Evolutionary conservation across 495 filamentous ascomycete genomes (phyloP).

Genomic region (Parachaetomium inaequale): DNA sequence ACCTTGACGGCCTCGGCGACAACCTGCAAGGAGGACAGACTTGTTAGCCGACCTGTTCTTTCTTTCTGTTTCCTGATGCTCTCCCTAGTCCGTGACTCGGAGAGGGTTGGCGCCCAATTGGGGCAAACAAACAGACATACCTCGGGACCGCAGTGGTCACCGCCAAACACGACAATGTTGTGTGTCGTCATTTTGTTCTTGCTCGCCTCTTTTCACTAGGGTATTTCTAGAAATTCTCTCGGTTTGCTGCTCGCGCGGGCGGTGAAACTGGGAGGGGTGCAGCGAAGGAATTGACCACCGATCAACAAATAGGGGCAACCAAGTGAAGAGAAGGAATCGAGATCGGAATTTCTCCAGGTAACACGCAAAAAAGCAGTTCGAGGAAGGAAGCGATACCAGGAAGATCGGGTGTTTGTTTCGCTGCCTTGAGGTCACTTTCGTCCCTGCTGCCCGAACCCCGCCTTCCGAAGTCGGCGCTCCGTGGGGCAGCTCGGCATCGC

Average conservation of each 20-base stretch:
- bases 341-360: too few species aligned
- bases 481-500: not conserved
- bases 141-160: constrained; percentile 95
- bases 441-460: constrained; percentile 21
- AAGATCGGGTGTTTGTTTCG: not conserved
- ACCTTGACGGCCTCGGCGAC: constrained; percentile 81
- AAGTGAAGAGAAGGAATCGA: not conserved
- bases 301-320: too few species aligned
- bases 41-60: constrained; percentile 47
- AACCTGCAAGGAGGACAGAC: constrained; percentile 46
- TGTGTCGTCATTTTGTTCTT: constrained; percentile 55
- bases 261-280: too few species aligned
- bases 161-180: constrained; percentile 68
- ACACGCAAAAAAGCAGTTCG: too few species aligned
- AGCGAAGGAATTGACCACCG: too few species aligned
- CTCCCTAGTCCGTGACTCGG: too few species aligned
- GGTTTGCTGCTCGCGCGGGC: too few species aligned
- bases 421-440: constrained; percentile 18
- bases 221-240: too few species aligned
- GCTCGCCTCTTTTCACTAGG: too few species aligned
- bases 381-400: not conserved
- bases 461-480: constrained; percentile 34
- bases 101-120: too few species aligned
- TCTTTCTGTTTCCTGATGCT: too few species aligned
- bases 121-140: too few species aligned